Base-by-base conservation (phyloP, 306 rosid genomes). In the Vicia villosa region DNA sequence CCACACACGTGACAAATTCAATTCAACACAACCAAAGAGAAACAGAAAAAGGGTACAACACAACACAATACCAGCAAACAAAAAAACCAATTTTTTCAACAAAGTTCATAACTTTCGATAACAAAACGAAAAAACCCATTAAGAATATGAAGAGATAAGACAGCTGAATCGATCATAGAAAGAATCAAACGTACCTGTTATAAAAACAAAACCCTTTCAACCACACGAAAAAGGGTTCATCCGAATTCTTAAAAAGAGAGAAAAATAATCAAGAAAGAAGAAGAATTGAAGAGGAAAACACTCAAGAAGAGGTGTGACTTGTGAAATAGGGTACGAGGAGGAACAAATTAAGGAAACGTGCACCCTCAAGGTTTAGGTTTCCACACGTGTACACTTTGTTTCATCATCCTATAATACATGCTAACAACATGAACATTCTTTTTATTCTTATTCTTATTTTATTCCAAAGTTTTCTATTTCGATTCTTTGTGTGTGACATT, bases 331-430 rank as follows among this genome's bases (percentile, higher is more conserved):
- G 69, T 38, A 66, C 70, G 63, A 66, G 63, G 72, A 65, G 49
- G 68, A 70, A 70, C 46, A 63, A 10, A 71, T 51, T 26, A 56
- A 43, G 69, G 73, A 82, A 74, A 59, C 71, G 74, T 69, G 63
- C 58, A 59, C 66, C 55, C 15, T 49, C 15, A n/a, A 63, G 65
- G 13, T 71, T 77, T 65, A 63, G 82, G 74, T 52, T 13, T 55
- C 66, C 66, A 55, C 85, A 77, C 79, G 85, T 63, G 77, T 66
- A 28, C 45, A 12, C 43, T 63, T 62, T 10, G 16, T 58, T 58
- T 10, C 65, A 59, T 59, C 21, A 59, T 32, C 45, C 0, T 22
- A 24, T 24, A 24, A 24, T 24, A 10, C 26, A 49, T 17, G 12
- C 12, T 49, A 7, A 17, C 3, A 17, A 17, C 4, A 16, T 47